phyloP scores from a whole-genome alignment of 106 monocot species.

The Acorus calamus region DNA sequence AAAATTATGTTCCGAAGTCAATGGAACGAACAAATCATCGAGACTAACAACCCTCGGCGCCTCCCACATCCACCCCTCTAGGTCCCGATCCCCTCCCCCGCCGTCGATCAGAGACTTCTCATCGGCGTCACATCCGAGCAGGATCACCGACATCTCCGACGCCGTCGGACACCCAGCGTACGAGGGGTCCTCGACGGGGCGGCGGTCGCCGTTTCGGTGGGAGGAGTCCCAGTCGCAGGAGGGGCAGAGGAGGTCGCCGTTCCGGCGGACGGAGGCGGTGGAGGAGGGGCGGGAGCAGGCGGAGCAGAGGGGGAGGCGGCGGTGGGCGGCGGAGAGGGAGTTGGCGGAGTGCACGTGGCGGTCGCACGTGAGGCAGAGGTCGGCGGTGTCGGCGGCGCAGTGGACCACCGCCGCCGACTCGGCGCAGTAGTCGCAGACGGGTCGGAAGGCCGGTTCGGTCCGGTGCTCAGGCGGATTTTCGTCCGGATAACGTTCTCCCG shows the following conservation, averaged over 20 bases:
- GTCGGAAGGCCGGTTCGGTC: too few relatives aligned
- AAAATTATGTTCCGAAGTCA: slow-evolving; percentile 28
- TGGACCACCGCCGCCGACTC: slow-evolving; percentile 14
- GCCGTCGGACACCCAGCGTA: slow-evolving; percentile 31
- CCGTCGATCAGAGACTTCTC: slow-evolving; percentile 11
- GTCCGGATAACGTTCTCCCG: too few relatives aligned
- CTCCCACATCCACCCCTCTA: slow-evolving; percentile 21
- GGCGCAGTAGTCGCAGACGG: slow-evolving; percentile 22
- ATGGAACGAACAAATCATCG: slow-evolving; percentile 50
- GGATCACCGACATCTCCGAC: slow-evolving; percentile 16
- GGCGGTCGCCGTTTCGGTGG: slow-evolving; percentile 5
- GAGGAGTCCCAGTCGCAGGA: slow-evolving; percentile 43
- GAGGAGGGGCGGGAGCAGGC: slow-evolving; percentile 29
- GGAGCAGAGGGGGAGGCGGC: slow-evolving; percentile 44
- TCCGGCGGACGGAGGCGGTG: slow-evolving; percentile 24
- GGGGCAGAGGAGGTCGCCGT: slow-evolving; percentile 19
- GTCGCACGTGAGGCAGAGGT: slow-evolving; percentile 46
- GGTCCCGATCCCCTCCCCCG: slow-evolving; percentile 9
- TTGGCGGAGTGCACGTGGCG: slow-evolving; percentile 67
- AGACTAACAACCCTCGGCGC: slow-evolving; percentile 24
- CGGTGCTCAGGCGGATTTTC: too few relatives aligned
- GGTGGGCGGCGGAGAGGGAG: slow-evolving; percentile 44
- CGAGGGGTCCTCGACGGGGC: slow-evolving; percentile 40
- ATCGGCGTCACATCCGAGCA: slow-evolving; percentile 27
- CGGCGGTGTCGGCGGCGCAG: slow-evolving; percentile 34